Evolutionary conservation across 768 basidiomycete species (phyloP).

Genomic region (Mycena belliarum): DNA sequence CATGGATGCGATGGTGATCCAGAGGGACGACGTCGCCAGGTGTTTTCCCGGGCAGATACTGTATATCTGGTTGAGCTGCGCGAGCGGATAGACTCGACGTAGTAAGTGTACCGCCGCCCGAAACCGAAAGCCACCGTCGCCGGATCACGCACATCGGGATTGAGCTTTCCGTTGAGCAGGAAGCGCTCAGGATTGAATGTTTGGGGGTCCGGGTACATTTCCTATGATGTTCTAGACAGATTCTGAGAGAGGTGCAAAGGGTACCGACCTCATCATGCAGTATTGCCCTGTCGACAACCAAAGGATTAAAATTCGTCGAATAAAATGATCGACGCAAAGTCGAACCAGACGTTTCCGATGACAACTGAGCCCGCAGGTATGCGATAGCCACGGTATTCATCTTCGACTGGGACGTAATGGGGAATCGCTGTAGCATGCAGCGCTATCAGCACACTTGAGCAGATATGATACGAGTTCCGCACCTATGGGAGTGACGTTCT

Average conservation of each 20-base stretch:
- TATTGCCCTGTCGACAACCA: too few species aligned
- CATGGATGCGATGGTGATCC: not conserved
- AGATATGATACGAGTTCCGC: not conserved
- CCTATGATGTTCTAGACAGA: too few species aligned
- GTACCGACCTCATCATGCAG: too few species aligned
- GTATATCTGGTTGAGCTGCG: not conserved
- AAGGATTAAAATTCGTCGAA: too few species aligned
- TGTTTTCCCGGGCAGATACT: not conserved
- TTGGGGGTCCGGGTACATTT: slow-evolving; percentile 35
- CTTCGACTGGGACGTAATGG: slow-evolving; percentile 32
- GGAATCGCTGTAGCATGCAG: slow-evolving; percentile 34
- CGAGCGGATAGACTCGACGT: not conserved
- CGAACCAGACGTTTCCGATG: slow-evolving; percentile 27
- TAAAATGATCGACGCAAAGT: not conserved
- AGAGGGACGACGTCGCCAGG: not conserved
- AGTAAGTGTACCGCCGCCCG: slow-evolving; percentile 22
- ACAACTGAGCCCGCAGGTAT: slow-evolving; percentile 33
- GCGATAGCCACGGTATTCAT: slow-evolving; percentile 35
- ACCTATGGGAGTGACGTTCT: slow-evolving; percentile 7
- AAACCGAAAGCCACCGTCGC: slow-evolving; percentile 22
- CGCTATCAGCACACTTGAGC: not conserved
- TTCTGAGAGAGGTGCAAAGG: too few species aligned
- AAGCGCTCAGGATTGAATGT: slow-evolving; percentile 41
- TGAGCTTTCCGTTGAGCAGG: slow-evolving; percentile 25
- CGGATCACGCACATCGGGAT: slow-evolving; percentile 17